These are phyloP conservation scores for Cladosporium sp. DNA, from an alignment of 2,329 filamentous ascomycete species.

Conservation along the genomic window DNA sequence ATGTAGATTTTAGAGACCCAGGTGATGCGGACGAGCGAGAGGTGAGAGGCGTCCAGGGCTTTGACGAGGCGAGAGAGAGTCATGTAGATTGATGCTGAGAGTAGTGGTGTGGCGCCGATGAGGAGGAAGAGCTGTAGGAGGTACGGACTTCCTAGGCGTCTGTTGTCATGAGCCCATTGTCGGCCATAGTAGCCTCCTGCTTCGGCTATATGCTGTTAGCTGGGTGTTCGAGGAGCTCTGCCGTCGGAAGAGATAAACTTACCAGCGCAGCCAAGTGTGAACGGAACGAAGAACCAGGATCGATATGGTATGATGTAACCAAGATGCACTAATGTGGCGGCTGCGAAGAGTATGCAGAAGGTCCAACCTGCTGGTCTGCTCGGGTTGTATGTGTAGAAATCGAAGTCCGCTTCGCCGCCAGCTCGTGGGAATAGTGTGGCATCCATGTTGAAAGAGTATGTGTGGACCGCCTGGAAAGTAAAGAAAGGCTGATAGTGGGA, in stretches of 20 bases:
- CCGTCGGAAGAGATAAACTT: conserved; percentile 14
- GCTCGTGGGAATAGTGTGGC: neutral
- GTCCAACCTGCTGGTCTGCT: neutral
- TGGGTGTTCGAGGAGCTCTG: neutral
- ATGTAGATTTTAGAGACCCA: conserved; percentile 60
- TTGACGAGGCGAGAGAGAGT: conserved; percentile 43
- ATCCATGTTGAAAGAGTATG: neutral
- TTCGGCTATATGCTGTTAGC: conserved; percentile 37
- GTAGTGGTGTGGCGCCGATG: conserved; percentile 48
- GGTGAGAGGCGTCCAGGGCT: conserved; percentile 22
- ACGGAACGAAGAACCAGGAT: conserved; percentile 41
- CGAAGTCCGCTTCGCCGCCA: neutral
- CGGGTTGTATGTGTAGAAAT: conserved; percentile 2
- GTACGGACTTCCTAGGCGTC: conserved; percentile 41
- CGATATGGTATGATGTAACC: conserved; percentile 17
- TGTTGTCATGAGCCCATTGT: conserved; percentile 39
- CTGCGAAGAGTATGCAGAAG: neutral
- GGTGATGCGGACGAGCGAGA: conserved; percentile 43
- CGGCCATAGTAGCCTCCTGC: conserved; percentile 44
- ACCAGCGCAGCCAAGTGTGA: conserved; percentile 42
- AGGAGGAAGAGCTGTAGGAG: conserved; percentile 44
- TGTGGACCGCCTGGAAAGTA: too few relatives aligned
- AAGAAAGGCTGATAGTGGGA: neutral
- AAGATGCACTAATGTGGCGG: neutral
- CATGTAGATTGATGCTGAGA: conserved; percentile 51